phyloP scores from a whole-genome alignment of 805 yeast species.

The Starmera pachycereana region DNA sequence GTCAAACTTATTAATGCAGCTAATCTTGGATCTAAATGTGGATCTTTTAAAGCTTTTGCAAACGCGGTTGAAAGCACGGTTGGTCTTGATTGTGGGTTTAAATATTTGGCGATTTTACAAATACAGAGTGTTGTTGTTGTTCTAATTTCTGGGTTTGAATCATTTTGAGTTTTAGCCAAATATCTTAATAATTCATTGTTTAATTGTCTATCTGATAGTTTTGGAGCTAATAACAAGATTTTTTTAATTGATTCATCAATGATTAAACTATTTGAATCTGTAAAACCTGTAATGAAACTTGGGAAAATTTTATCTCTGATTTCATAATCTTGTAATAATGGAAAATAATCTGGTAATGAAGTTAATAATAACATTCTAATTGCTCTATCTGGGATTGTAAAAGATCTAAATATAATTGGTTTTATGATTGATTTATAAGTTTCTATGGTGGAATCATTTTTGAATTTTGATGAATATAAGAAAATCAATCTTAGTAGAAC shows the following conservation, averaged over 20 bases:
- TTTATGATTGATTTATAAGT: slow-evolving; percentile 34
- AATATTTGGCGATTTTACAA: slow-evolving; percentile 49
- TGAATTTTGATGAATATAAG: slow-evolving; percentile 12
- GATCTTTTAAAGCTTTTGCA: slow-evolving; percentile 72
- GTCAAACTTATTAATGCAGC: slow-evolving; percentile 71
- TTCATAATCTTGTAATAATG: slow-evolving; percentile 42
- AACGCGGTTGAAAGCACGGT: slow-evolving; percentile 82
- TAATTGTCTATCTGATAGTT: slow-evolving; percentile 66
- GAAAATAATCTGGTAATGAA: slow-evolving; percentile 45
- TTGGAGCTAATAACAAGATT: slow-evolving; percentile 44
- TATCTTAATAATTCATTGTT: slow-evolving; percentile 77
- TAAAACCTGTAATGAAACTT: slow-evolving; percentile 67
- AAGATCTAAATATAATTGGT: slow-evolving; percentile 57
- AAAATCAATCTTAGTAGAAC: slow-evolving; percentile 19
- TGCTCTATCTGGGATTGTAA: slow-evolving; percentile 62
- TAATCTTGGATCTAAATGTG: slow-evolving; percentile 62
- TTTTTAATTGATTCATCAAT: slow-evolving; percentile 73
- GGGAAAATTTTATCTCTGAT: slow-evolving; percentile 63
- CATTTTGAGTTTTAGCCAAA: slow-evolving; percentile 75
- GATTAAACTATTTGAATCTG: slow-evolving; percentile 73
- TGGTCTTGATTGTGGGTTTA: slow-evolving; percentile 47
- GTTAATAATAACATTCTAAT: slow-evolving; percentile 63
- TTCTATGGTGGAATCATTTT: slow-evolving; percentile 17
- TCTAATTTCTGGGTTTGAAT: slow-evolving; percentile 64
- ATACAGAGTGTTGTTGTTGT: slow-evolving; percentile 67